phyloP scores from a whole-genome alignment of 768 basidiomycete genomes.

The Coprinopsis strossmayeri region DNA sequence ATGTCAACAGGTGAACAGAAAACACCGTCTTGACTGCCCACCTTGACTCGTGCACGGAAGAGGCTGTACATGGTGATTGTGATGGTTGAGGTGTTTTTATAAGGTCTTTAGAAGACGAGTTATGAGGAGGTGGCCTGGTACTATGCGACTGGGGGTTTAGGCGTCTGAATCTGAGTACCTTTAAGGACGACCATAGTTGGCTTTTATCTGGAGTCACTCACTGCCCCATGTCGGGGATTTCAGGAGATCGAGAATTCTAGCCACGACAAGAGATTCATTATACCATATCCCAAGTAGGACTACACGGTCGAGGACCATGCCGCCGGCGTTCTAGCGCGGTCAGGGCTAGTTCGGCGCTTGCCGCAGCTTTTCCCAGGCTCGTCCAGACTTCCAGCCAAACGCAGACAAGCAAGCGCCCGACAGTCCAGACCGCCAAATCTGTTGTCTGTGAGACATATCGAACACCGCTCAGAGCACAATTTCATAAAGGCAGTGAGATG shows the following conservation, averaged over 20 bases:
- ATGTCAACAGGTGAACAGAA: not conserved
- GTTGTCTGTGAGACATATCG: conserved; percentile 10
- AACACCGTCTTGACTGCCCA: not conserved
- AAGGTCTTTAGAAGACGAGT: not conserved
- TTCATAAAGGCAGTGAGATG: no score
- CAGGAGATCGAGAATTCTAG: conserved; percentile 1
- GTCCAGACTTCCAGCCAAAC: not conserved
- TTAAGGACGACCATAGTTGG: not conserved
- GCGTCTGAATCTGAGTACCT: not conserved
- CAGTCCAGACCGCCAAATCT: not conserved
- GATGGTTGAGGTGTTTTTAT: not conserved
- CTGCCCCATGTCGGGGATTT: not conserved
- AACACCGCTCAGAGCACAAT: no score
- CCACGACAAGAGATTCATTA: not conserved
- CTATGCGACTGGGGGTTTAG: not conserved
- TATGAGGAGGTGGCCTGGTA: not conserved
- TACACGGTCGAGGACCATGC: conserved; percentile 8
- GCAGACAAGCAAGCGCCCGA: not conserved
- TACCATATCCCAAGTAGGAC: no score
- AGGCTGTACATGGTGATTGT: conserved; percentile 17
- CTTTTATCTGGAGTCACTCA: not conserved
- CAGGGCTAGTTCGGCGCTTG: not conserved
- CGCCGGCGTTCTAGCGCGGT: not conserved
- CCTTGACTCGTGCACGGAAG: conserved; percentile 22
- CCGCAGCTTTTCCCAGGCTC: not conserved